Evolutionary conservation across 305 asterid genomes (phyloP), one percentile per base, ranked within the genome.

Genomic region (Plantago lanceolata): DNA sequence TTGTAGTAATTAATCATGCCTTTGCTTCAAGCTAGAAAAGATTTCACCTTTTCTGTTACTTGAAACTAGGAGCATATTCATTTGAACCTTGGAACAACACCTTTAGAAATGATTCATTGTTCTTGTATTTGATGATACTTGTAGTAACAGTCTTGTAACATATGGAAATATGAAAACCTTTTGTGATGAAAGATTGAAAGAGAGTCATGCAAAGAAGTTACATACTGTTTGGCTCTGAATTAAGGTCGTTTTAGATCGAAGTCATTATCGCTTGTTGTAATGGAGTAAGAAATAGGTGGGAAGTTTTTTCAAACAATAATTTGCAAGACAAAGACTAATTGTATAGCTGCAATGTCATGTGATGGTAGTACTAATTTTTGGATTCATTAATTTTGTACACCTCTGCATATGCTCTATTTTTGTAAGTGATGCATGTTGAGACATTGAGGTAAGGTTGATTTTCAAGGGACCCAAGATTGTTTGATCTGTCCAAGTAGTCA

Each of bases 41-140:
- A 47, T 21, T 29, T 37, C 58, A 28, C 37, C 57, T 26, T 48
- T 63, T 44, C 29, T 57, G 68, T 29, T 17, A 29, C 64, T 68
- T 61, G 51, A 59, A 66, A 29, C 33, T 76, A 78, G 83, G 73
- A 76, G 65, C 71, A 63, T 63, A 71, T 78, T 78, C 70, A 79
- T 78, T 79, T 65, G 64, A 69, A 56, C 71, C 73, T 69, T 65
- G 65, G 45, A 45, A 61, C n/a, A n/a, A n/a, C n/a, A n/a, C 61
- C 73, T 57, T 71, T 61, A 71, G 73, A 72, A 29, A 65, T 71
- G 59, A 67, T 79, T 65, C 80, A 73, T 70, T 65, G 45, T 61
- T 55, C 28, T 65, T 71, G 61, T 71, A 59, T 58, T 53, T 50
- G 15, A 31, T 68, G 75, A 54, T 60, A 43, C 33, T 43, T 65